A percentile compares a stretch with the other conserved stretches of the same genome.
Evolutionary conservation across 306 rosid species (phyloP).

Genomic region (Prunus davidiana): DNA sequence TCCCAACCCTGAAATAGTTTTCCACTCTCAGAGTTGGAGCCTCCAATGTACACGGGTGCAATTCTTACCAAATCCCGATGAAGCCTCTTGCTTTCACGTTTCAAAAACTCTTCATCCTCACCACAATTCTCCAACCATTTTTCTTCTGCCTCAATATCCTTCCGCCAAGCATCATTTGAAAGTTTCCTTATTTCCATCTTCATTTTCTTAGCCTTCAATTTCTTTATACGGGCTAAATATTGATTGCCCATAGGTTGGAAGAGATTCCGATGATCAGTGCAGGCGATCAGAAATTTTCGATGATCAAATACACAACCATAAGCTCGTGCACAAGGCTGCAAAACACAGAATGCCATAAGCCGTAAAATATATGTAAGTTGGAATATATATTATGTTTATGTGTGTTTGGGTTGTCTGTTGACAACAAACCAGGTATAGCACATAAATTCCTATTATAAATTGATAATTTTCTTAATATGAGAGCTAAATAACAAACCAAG

Average conservation of each 20-base stretch:
- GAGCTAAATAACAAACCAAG: constrained; percentile 61
- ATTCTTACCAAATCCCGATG: constrained; percentile 94
- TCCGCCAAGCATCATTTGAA: constrained; percentile 75
- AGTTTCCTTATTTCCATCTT: constrained; percentile 76
- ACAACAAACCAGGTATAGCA: not conserved
- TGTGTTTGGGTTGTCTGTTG: not conserved
- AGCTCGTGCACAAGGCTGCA: constrained; percentile 98
- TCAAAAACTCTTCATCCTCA: constrained; percentile 98
- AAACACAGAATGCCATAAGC: constrained; percentile 21
- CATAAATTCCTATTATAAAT: constrained; percentile 21
- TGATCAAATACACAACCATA: constrained; percentile 94
- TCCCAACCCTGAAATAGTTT: constrained; percentile 92
- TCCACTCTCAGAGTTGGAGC: constrained; percentile 57
- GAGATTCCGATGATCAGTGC: constrained; percentile 89
- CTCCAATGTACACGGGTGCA: constrained; percentile 94
- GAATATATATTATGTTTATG: not conserved
- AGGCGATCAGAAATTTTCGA: constrained; percentile 96
- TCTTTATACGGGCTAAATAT: constrained; percentile 62
- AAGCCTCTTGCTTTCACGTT: constrained; percentile 97
- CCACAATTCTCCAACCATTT: constrained; percentile 98
- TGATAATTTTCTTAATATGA: constrained; percentile 10
- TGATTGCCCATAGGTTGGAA: constrained; percentile 82
- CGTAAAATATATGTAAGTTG: not conserved
- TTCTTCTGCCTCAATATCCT: constrained; percentile 91
- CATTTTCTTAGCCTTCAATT: constrained; percentile 80